Evolutionary conservation across 2,329 filamentous ascomycete species (phyloP).

Genomic region (Ophiostoma perfectum): DNA sequence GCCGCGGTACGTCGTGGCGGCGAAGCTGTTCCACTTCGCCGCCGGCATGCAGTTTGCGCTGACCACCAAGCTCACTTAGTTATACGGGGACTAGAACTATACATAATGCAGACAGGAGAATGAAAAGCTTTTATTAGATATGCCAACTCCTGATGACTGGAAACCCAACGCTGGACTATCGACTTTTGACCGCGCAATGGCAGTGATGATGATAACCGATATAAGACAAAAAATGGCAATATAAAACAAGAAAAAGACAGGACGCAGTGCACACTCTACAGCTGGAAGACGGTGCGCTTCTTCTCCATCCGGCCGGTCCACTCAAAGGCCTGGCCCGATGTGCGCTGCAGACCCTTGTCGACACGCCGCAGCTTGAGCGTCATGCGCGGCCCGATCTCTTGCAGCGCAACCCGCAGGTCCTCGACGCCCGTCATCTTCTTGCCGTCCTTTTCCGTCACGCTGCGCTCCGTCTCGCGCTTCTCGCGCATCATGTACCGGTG

Average conservation of each 20-base stretch:
- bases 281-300: conserved; percentile 83
- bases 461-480: conserved; percentile 80
- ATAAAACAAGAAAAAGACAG: not conserved
- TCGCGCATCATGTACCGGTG: conserved; percentile 93
- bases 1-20: conserved; percentile 50
- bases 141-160: not conserved
- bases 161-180: not conserved
- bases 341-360: conserved; percentile 72
- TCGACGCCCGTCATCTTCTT: conserved; percentile 80
- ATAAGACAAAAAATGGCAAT: not conserved
- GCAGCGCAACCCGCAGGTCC: conserved; percentile 76
- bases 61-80: conserved; percentile 32
- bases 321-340: conserved; percentile 71
- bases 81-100: not conserved
- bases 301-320: conserved; percentile 98
- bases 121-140: not conserved
- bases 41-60: conserved; percentile 49
- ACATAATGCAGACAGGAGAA: not conserved
- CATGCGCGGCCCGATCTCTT: conserved; percentile 71
- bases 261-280: conserved; percentile 43
- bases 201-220: not conserved
- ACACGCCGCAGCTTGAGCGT: conserved; percentile 85
- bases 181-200: conserved; percentile 14
- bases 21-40: conserved; percentile 57
- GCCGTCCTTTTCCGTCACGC: conserved; percentile 73